Base-by-base conservation (phyloP, 305 asterid species). In the Fraxinus platypoda region DNA sequence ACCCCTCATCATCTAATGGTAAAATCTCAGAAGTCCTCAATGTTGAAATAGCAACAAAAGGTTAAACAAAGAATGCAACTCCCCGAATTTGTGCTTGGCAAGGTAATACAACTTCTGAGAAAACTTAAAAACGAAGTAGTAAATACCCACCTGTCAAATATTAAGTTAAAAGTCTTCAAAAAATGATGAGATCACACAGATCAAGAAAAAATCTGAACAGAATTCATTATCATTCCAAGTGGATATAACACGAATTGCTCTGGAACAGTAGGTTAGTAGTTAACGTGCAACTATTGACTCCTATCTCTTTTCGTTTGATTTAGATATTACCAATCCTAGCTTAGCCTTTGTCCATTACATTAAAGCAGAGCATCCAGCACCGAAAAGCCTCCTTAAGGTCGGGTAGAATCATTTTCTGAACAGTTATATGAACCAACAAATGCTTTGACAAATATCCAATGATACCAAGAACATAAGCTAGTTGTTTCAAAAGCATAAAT, bases 381-480 rank as follows among this genome's bases (percentile, higher is more conserved):
- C 23, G 70, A 21, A 19, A 57, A 57, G 28, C 68, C 68, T 59
- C 30, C 15, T 52, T n/a, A 21, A 21, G 70, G 30, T 7, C 23
- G 8, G 70, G 30, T 59, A 9, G 68, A 7, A 21, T 78, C 54
- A 33, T 21, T 81, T 6, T 75, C 54, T 82, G 34, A 70, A 41
- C 83, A 78, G 73, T 70, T 59, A 64, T 49, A 49, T 2, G 9
- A 25, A 80, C 52, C 68, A 37, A 12, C 13, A 30, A 66, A 64
- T 57, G 30, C 62, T 62, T 57, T 41, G 66, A 34, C 9, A 25
- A 54, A 73, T 13, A 59, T 19, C 41, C 21, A 17, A 71, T 21
- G n/a, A 46, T 79, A 74, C 79, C 76, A 59, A 43, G 25, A 28
- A 12, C 70, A 80, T 71, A 74, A 68, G 28, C 74, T 62, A 15